phyloP scores from a whole-genome alignment of 1,139 yeast genomes.

The Fermentozyma sake region DNA sequence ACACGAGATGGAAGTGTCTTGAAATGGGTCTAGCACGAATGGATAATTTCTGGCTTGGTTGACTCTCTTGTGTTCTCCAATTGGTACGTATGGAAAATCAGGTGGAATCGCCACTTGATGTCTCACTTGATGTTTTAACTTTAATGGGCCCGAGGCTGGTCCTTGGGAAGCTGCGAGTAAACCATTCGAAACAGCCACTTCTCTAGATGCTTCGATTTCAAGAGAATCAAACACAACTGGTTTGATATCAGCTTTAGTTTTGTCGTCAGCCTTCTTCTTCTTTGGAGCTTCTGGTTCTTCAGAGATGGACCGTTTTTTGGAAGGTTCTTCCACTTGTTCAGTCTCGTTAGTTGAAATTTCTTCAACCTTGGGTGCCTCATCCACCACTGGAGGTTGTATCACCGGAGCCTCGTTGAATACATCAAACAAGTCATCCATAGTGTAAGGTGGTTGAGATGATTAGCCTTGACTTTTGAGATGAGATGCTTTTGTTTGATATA shows the following conservation, averaged over 20 bases:
- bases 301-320: constrained; percentile 2
- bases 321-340: constrained; percentile 3
- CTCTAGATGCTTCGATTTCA: constrained; percentile 88
- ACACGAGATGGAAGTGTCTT: constrained; percentile 91
- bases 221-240: constrained; percentile 87
- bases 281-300: constrained; percentile 6
- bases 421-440: constrained; percentile 57
- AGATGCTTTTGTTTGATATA: neutral
- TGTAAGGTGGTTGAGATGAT: too few species aligned
- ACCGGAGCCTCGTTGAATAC: constrained; percentile 60
- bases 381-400: constrained; percentile 30
- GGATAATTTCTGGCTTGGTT: constrained; percentile 87
- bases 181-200: constrained; percentile 77
- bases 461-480: neutral
- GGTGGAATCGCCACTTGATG: constrained; percentile 98
- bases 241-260: constrained; percentile 28
- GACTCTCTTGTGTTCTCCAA: constrained; percentile 73
- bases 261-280: constrained; percentile 10
- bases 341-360: too few species aligned
- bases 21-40: constrained; percentile 90
- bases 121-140: constrained; percentile 86
- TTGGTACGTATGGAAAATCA: constrained; percentile 80
- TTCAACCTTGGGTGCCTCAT: constrained; percentile 9
- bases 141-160: constrained; percentile 48
- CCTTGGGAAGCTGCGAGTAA: constrained; percentile 35